A percentile compares a stretch with the other conserved stretches of the same genome.
Conservation (phyloP, 768 basidiomycete genomes). For the Floccularia luteovirens region DNA sequence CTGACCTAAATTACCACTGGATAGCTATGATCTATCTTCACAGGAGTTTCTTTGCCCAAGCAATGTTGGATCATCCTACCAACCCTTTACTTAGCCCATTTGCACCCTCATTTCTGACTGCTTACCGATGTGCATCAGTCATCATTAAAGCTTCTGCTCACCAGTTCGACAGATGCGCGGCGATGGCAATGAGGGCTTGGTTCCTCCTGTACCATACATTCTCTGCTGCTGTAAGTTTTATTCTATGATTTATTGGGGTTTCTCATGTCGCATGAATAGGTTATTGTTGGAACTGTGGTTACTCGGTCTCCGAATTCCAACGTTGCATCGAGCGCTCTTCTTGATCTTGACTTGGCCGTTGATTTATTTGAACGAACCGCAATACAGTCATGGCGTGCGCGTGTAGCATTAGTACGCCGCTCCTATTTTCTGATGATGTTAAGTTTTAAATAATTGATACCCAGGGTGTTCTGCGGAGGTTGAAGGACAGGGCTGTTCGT, state of each 20-base stretch:
- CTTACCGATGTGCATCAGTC: conserved; percentile 42
- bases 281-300: conserved; percentile 55
- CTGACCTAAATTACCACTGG: neutral
- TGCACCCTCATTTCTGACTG: conserved; percentile 48
- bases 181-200: conserved; percentile 42
- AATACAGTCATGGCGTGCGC: conserved; percentile 34
- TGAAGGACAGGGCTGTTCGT: conserved; percentile 36
- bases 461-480: conserved; percentile 34
- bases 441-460: neutral
- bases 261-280: conserved; percentile 20
- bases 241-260: conserved; percentile 3
- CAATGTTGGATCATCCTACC: conserved; percentile 43
- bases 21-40: conserved; percentile 48
- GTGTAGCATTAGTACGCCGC: conserved; percentile 30
- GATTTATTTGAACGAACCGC: conserved; percentile 39
- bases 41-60: conserved; percentile 50
- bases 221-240: conserved; percentile 33
- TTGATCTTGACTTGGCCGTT: conserved; percentile 38
- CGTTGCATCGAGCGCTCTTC: conserved; percentile 39
- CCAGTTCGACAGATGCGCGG: conserved; percentile 38
- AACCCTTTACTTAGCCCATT: conserved; percentile 50
- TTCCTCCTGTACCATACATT: conserved; percentile 43
- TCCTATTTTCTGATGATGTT: neutral
- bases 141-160: conserved; percentile 43
- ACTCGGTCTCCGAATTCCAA: conserved; percentile 44